phyloP scores from a whole-genome alignment of 2,329 filamentous ascomycete species.

The Chaetoscypha palmicola region DNA sequence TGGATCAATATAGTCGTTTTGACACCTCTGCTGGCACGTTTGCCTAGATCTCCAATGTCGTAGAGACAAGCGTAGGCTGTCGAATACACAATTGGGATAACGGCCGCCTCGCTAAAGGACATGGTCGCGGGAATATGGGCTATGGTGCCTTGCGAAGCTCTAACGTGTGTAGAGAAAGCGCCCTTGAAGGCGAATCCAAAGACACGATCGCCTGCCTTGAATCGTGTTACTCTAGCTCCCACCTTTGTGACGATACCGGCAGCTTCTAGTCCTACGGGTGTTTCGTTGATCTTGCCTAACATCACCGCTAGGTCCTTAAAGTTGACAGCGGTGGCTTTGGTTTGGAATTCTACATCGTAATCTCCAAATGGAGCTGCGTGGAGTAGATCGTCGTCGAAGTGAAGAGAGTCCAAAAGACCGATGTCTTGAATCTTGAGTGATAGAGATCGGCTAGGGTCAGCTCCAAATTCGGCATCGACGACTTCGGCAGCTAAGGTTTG shows the following conservation, averaged over 20 bases:
- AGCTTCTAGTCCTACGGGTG: not conserved
- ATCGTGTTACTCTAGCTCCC: not conserved
- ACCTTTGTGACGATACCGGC: not conserved
- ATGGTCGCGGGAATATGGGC: conserved; percentile 16
- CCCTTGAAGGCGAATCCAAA: not conserved
- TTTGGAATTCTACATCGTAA: not conserved
- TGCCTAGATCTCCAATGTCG: conserved; percentile 11
- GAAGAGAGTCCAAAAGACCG: not conserved
- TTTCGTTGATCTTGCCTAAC: not conserved
- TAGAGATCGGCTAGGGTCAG: not conserved
- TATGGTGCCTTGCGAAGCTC: conserved; percentile 3
- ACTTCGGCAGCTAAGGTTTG: not conserved
- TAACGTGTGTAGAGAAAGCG: not conserved
- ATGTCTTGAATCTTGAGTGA: not conserved
- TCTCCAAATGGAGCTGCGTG: not conserved
- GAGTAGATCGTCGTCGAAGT: not conserved
- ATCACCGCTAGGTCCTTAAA: not conserved
- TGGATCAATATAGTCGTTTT: conserved; percentile 24
- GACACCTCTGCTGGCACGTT: conserved; percentile 17
- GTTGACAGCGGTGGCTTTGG: not conserved
- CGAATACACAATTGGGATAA: conserved; percentile 10
- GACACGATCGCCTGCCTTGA: not conserved
- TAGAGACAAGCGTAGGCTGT: conserved; percentile 16
- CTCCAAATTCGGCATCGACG: not conserved
- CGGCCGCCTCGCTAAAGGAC: conserved; percentile 13